phyloP scores from a whole-genome alignment of 106 monocot genomes.

The Xerophyta viscosa region DNA sequence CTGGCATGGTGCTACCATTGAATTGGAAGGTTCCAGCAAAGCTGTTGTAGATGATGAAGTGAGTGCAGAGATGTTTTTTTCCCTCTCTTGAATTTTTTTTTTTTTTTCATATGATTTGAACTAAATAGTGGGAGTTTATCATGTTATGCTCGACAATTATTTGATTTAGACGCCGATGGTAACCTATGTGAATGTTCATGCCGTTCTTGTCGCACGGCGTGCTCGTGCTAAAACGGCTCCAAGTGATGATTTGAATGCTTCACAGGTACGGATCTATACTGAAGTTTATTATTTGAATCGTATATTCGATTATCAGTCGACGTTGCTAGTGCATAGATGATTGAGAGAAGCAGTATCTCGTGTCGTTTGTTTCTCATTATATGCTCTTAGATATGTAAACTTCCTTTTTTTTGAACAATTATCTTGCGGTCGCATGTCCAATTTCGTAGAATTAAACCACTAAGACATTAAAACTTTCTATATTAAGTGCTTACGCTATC shows the following conservation, averaged over 20 bases:
- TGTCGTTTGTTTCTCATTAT: too few species aligned
- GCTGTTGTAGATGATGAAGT: conserved; percentile 94
- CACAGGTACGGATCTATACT: conserved; percentile 33
- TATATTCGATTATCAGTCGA: too few species aligned
- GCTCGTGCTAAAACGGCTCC: conserved; percentile 49
- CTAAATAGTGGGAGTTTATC: too few species aligned
- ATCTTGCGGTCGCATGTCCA: too few species aligned
- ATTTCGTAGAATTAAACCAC: too few species aligned
- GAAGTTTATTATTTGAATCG: too few species aligned
- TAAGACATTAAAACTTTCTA: too few species aligned
- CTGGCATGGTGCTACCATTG: conserved; percentile 82
- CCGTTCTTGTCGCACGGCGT: conserved; percentile 76
- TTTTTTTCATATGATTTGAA: neutral
- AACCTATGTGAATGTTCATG: conserved; percentile 96
- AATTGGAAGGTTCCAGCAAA: conserved; percentile 79
- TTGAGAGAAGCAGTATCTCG: too few species aligned
- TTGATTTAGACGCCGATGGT: conserved; percentile 82
- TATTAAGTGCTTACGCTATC: too few species aligned
- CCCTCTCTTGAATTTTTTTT: neutral
- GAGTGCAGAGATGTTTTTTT: neutral
- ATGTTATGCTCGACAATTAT: neutral
- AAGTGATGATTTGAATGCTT: conserved; percentile 32
- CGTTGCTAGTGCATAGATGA: too few species aligned
- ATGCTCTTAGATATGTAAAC: too few species aligned
- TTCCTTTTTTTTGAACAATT: too few species aligned